Evolutionary conservation across 257 asterid genomes (phyloP).

Genomic region (Forsythia suspensa): DNA sequence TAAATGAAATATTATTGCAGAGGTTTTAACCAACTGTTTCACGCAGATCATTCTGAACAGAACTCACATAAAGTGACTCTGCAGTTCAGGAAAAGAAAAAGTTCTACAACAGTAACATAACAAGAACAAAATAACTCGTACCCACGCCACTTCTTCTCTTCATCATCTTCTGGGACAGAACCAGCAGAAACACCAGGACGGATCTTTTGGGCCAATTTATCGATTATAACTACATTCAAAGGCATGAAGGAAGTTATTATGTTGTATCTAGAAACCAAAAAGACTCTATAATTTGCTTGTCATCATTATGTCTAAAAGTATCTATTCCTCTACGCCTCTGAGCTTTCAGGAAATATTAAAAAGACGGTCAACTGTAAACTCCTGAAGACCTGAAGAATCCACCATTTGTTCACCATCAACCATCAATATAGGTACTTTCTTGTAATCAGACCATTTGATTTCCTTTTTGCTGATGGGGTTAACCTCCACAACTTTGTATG

Average conservation of each 20-base stretch:
- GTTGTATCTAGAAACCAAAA: conserved; percentile 8
- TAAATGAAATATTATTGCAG: background rate
- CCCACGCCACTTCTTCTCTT: conserved; percentile 95
- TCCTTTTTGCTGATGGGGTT: conserved; percentile 91
- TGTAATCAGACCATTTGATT: conserved; percentile 91
- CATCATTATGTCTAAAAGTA: background rate
- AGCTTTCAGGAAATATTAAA: background rate
- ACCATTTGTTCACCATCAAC: conserved; percentile 90
- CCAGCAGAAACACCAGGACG: conserved; percentile 31
- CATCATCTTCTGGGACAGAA: conserved; percentile 44
- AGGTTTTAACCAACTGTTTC: conserved; percentile 9
- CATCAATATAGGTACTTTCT: conserved; percentile 90
- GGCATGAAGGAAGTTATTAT: background rate
- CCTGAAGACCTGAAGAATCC: conserved; percentile 77
- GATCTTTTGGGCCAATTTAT: conserved; percentile 51
- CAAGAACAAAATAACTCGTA: conserved; percentile 29
- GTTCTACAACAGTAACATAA: background rate
- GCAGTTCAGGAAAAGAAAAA: background rate
- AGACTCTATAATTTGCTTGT: background rate
- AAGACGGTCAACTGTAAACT: background rate
- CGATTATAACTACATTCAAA: conserved; percentile 62
- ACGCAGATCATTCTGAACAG: background rate
- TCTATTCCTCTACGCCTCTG: background rate
- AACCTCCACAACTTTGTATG: conserved; percentile 92
- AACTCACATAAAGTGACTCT: background rate